Base-by-base conservation (phyloP, 306 rosid genomes). In the Arachis stenosperma region DNA sequence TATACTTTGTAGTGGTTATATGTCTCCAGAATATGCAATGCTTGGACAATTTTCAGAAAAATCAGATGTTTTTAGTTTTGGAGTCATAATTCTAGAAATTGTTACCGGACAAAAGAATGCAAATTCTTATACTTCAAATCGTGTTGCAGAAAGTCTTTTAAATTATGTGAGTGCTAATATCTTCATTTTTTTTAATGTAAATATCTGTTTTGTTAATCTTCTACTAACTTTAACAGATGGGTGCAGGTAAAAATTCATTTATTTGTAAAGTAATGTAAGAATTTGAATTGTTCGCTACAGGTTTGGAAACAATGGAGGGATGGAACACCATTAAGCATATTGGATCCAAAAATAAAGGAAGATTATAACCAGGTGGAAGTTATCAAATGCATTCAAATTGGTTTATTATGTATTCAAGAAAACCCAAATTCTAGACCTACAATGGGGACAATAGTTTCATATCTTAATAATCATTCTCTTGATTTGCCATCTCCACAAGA, bases 351-450 rank as follows among this genome's bases (percentile, higher is more conserved):
- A 56, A 56, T 87, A 29, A 55, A 41, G 65, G 82, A 64, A 50
- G 7, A 14, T 1, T 64, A 47, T 72, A 61, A 4, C 2, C 6
- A 36, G 7, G 54, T 2, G 0, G 85, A 87, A 64, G 78, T 75
- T 5, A 13, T 74, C 6, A 60, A 30, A 33, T 82, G 87, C 36
- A 73, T 84, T 22, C 75, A 82, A 0, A 71, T 87, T 9, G 87
- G 85, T 36, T 83, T 87, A 70, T 62, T 82, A 9, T 79, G 88
- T 15, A 84, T 84, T 8, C 86, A 84, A 41, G 73, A 81, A 15
- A 77, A 74, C 33, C 85, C 74, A 12, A 33, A 37, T 14, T 78
- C 64, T 3, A 79, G 87, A 43, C 91, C 91, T 8, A 60, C 82
- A 2, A 82, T 87, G 79, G 43, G 78, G 10, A 6, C 40, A 0